Conservation (phyloP, 2,329 filamentous ascomycete genomes). For the Ophiostoma fasciatum region DNA sequence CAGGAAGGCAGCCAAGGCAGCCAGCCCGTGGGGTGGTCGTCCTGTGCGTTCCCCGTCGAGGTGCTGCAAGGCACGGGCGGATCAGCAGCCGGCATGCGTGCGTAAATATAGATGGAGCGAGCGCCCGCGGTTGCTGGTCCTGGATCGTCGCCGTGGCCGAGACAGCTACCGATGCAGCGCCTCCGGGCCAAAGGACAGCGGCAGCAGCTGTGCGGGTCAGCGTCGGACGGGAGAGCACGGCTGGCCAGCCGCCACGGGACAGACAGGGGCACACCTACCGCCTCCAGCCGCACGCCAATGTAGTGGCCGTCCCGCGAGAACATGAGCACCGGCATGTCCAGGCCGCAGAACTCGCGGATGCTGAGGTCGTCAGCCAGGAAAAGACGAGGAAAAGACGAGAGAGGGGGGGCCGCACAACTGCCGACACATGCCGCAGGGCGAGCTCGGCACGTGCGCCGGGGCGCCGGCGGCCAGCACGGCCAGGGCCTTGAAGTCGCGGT, state of each 20-base stretch:
- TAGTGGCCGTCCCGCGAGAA: constrained; percentile 70
- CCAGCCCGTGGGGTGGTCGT: too few relatives aligned
- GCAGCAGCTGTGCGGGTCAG: neutral
- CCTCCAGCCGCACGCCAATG: constrained; percentile 52
- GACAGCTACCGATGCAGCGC: neutral
- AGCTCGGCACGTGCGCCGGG: constrained; percentile 34
- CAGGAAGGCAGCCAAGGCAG: too few relatives aligned
- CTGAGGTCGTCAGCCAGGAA: constrained; percentile 21
- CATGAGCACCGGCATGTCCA: constrained; percentile 74
- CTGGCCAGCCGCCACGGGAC: too few relatives aligned
- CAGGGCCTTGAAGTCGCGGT: constrained; percentile 54
- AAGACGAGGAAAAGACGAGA: constrained; percentile 10
- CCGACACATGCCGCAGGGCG: constrained; percentile 90
- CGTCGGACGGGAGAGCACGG: too few relatives aligned
- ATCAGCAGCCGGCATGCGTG: too few relatives aligned
- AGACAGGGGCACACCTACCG: constrained; percentile 31
- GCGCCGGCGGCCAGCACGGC: constrained; percentile 71
- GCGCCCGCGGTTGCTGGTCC: too few relatives aligned
- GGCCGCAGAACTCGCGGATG: constrained; percentile 60
- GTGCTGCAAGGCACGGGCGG: too few relatives aligned
- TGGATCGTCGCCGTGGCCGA: too few relatives aligned
- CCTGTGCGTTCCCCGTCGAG: too few relatives aligned
- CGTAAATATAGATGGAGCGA: too few relatives aligned
- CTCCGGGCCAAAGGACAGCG: neutral
- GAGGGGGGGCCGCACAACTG: constrained; percentile 51